Conservation (phyloP, 345 rosid species). For the Alliaria petiolata region DNA sequence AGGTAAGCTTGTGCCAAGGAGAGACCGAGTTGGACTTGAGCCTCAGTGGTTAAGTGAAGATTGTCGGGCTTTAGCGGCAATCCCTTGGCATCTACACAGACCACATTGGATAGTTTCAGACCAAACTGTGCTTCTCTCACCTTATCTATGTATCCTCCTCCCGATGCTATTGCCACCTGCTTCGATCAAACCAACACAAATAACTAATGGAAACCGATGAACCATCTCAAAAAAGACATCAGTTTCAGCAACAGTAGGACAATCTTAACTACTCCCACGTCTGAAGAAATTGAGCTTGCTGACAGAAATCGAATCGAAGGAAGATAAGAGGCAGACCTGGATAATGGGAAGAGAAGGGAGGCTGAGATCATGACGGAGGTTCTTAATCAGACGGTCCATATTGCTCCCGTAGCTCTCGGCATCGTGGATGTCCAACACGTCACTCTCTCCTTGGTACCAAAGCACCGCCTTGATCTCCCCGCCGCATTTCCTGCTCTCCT, state of each 20-base stretch:
- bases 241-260: neutral
- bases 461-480: slow-evolving; percentile 72
- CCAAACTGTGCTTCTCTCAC: slow-evolving; percentile 75
- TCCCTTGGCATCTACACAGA: slow-evolving; percentile 78
- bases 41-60: slow-evolving; percentile 69
- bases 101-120: slow-evolving; percentile 53
- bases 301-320: neutral
- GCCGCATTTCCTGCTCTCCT: slow-evolving; percentile 49
- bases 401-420: slow-evolving; percentile 59
- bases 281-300: neutral
- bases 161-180: slow-evolving; percentile 81
- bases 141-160: slow-evolving; percentile 55
- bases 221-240: neutral
- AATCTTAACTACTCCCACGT: neutral
- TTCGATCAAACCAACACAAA: slow-evolving; percentile 4
- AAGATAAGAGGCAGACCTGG: slow-evolving; percentile 42
- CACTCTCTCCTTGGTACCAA: slow-evolving; percentile 98
- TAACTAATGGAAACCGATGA: neutral
- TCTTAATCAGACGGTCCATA: slow-evolving; percentile 50
- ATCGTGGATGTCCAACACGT: slow-evolving; percentile 44
- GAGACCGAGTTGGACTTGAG: slow-evolving; percentile 70
- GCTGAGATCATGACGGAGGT: slow-evolving; percentile 61
- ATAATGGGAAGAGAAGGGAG: slow-evolving; percentile 74
- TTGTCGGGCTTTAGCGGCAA: slow-evolving; percentile 59
- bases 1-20: slow-evolving; percentile 68